Evolutionary conservation across 768 basidiomycete genomes (phyloP), one percentile per base, ranked within the genome.

Genomic region (Tulasnella calospora): DNA sequence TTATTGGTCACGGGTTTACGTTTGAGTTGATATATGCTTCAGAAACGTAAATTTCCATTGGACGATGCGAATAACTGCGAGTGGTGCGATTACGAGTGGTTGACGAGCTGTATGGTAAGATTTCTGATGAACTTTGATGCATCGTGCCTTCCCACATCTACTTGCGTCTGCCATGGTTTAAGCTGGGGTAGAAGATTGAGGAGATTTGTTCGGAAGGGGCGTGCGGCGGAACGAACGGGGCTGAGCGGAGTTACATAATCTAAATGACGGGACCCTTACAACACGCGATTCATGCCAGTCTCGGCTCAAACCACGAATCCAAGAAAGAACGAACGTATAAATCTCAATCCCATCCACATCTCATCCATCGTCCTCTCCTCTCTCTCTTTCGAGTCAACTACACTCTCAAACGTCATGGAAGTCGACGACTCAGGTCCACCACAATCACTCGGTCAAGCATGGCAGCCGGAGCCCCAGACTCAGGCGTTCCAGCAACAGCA

Each of bases 361-460:
- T 67, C 61, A 67, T 67, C 61, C 61, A 27, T 61, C 57, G 27
- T 67, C 30, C 61, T 35, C 61, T 67, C 61, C 61, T 67, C 61
- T 30, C 30, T 51, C n/a, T 51, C 51, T 51, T n/a, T 67, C 61
- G 61, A 67, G 61, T 67, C 61, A 73, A 33, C 36, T 17, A 40
- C 70, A 41, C 40, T 71, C 70, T 36, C 40, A 73, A 33, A 41
- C 40, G 36, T 27, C 46, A 73, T 73, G 71, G 71, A 73, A 41
- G 40, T 73, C 71, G 71, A 73, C 71, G 71, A 73, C 36, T 41
- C 71, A 73, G 71, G 71, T 41, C 40, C 46, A 41, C 71, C 71
- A 17, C 46, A 30, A 27, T 41, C 71, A 35, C 40, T 47, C 13
- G 71, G 40, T 73, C 61, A 67, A 13, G 30, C 61, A 67, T 67